Percentiles rank a stretch among this genome's conserved stretches.
Evolutionary conservation across 805 yeast genomes (phyloP).

Genomic region (Yarrowia bubula): DNA sequence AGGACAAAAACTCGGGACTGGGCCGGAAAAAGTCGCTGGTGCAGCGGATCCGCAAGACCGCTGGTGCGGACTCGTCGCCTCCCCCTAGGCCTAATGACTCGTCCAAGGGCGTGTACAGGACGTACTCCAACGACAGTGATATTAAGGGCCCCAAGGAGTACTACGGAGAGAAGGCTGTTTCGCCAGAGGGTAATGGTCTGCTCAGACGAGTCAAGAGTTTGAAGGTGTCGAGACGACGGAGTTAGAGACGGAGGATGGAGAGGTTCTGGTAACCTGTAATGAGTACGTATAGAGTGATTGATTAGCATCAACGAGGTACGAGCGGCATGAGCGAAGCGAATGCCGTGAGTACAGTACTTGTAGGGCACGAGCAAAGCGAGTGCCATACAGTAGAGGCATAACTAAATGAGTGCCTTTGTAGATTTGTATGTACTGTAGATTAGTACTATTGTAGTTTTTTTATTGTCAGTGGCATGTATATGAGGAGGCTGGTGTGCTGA

Average conservation of each 20-base stretch:
- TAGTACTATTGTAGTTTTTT: too few relatives aligned
- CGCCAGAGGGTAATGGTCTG: constrained; percentile 42
- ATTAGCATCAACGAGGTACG: too few relatives aligned
- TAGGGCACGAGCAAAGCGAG: too few relatives aligned
- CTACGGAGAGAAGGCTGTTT: constrained; percentile 27
- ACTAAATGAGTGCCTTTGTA: too few relatives aligned
- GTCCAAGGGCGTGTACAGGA: constrained; percentile 21
- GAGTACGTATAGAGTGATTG: too few relatives aligned
- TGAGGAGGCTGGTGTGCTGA: too few relatives aligned
- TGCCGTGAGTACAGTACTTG: too few relatives aligned
- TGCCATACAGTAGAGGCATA: too few relatives aligned
- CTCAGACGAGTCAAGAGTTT: constrained; percentile 85
- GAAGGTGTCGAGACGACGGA: constrained; percentile 50
- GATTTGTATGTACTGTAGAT: too few relatives aligned
- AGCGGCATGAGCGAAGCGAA: too few relatives aligned
- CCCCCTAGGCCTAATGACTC: constrained; percentile 29
- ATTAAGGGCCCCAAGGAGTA: constrained; percentile 28
- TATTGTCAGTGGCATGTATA: too few relatives aligned
- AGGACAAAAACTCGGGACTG: constrained; percentile 46
- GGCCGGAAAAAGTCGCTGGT: constrained; percentile 82
- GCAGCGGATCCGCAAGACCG: constrained; percentile 51
- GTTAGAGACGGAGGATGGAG: background rate
- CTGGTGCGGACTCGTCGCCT: constrained; percentile 34
- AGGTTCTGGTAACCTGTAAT: too few relatives aligned
- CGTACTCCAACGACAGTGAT: constrained; percentile 28